Evolutionary conservation across 1,284 basidiomycete genomes (phyloP).

Genomic region (Leccinum griseonigrum): DNA sequence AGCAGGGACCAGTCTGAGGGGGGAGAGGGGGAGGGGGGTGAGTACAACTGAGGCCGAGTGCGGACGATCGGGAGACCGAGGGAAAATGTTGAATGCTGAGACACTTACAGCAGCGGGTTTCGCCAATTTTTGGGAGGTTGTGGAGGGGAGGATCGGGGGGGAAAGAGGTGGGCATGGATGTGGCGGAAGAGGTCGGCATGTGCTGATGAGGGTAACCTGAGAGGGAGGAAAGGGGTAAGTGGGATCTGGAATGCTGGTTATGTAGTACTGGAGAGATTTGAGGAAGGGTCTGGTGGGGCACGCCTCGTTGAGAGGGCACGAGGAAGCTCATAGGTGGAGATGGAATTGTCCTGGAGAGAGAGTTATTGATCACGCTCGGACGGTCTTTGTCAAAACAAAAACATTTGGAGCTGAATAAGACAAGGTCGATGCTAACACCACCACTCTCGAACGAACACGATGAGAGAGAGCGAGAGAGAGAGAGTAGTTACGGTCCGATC

Average conservation of each 20-base stretch:
- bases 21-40: constrained; percentile 3
- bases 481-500: constrained; percentile 26
- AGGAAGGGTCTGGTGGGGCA: constrained; percentile 31
- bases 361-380: constrained; percentile 17
- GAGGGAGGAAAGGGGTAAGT: constrained; percentile 39
- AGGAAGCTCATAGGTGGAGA: constrained; percentile 43
- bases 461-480: neutral
- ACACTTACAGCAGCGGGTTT: constrained; percentile 72
- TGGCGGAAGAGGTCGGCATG: constrained; percentile 21
- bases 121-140: constrained; percentile 53
- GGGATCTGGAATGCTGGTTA: constrained; percentile 35
- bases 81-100: constrained; percentile 11
- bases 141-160: constrained; percentile 17
- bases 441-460: neutral
- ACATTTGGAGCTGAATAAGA: constrained; percentile 33
- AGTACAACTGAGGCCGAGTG: constrained; percentile 15
- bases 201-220: constrained; percentile 30
- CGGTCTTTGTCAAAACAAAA: constrained; percentile 18
- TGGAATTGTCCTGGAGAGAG: neutral
- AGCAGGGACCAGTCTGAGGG: constrained; percentile 68
- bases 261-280: constrained; percentile 22
- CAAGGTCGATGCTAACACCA: neutral
- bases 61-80: constrained; percentile 34
- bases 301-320: constrained; percentile 38
- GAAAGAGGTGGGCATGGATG: constrained; percentile 21